These are phyloP conservation scores for Calonectria fujianensis DNA, from an alignment of 2,329 filamentous ascomycete species.

Conservation along the genomic window DNA sequence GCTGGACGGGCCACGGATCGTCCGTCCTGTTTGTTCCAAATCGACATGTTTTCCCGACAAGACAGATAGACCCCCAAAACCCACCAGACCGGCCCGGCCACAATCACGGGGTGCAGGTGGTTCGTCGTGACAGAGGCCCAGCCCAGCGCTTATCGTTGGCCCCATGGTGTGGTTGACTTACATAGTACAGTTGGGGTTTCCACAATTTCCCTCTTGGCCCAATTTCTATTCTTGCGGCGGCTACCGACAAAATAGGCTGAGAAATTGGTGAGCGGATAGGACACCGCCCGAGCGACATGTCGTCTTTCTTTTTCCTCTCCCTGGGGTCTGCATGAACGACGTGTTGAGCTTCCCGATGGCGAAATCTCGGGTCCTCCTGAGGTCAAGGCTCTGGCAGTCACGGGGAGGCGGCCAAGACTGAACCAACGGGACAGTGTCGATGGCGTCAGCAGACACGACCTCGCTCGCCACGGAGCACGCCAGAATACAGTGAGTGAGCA, in stretches of 20 bases:
- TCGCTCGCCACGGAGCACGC: slow-evolving; percentile 47
- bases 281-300: slow-evolving; percentile 23
- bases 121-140: slow-evolving; percentile 19
- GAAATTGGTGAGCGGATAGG: slow-evolving; percentile 19
- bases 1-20: slow-evolving; percentile 18
- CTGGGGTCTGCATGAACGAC: slow-evolving; percentile 30
- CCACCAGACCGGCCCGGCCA: slow-evolving; percentile 31
- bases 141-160: slow-evolving; percentile 34
- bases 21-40: slow-evolving; percentile 8
- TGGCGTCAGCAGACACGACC: slow-evolving; percentile 49
- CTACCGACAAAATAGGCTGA: slow-evolving; percentile 30
- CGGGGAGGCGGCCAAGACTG: slow-evolving; percentile 22
- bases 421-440: slow-evolving; percentile 23
- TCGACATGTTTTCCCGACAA: slow-evolving; percentile 16
- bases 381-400: slow-evolving; percentile 18
- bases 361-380: slow-evolving; percentile 44
- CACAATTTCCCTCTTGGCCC: slow-evolving; percentile 21
- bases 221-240: slow-evolving; percentile 32
- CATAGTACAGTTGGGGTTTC: slow-evolving; percentile 22
- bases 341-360: slow-evolving; percentile 43
- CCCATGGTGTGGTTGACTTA: slow-evolving; percentile 30
- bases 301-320: slow-evolving; percentile 5
- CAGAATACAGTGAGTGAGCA: slow-evolving; percentile 7
- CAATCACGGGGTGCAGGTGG: slow-evolving; percentile 20
- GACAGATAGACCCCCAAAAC: slow-evolving; percentile 6